Evolutionary conservation across 768 basidiomycete genomes (phyloP).

Genomic region (Agaricus sinodeliciosus): DNA sequence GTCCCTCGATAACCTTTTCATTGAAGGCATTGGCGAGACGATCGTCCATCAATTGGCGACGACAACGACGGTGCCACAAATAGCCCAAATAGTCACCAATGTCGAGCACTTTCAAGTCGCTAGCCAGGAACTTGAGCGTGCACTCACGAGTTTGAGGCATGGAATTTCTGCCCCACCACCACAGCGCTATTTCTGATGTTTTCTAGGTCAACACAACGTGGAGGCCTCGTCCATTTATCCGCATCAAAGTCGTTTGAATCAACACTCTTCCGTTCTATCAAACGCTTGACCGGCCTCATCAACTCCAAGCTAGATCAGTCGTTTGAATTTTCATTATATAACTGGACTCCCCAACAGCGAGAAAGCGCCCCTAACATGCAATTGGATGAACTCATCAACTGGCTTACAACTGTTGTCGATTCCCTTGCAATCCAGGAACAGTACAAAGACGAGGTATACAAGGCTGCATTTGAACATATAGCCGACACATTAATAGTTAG

Average conservation of each 20-base stretch:
- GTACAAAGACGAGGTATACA: constrained; percentile 88
- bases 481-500: constrained; percentile 84
- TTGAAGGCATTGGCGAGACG: constrained; percentile 66
- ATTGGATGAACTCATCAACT: constrained; percentile 90
- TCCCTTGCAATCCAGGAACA: constrained; percentile 75
- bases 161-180: constrained; percentile 8
- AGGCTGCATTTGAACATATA: constrained; percentile 82
- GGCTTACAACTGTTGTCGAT: constrained; percentile 95
- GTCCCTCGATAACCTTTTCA: constrained; percentile 84
- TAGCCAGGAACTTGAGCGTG: constrained; percentile 78
- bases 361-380: constrained; percentile 88
- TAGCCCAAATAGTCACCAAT: constrained; percentile 90
- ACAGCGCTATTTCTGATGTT: background rate
- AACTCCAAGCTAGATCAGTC: constrained; percentile 91
- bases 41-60: constrained; percentile 68
- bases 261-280: constrained; percentile 62
- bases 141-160: constrained; percentile 77
- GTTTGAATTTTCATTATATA: constrained; percentile 92
- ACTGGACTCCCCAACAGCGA: constrained; percentile 75
- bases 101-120: constrained; percentile 87
- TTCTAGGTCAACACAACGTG: constrained; percentile 71
- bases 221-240: constrained; percentile 70
- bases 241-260: constrained; percentile 59
- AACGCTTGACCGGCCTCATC: constrained; percentile 77
- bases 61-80: constrained; percentile 80